A percentile compares a stretch with the other conserved stretches of the same genome.
Evolutionary conservation across 2,329 filamentous ascomycete genomes (phyloP).

Genomic region (Epicoccum sorghinum): DNA sequence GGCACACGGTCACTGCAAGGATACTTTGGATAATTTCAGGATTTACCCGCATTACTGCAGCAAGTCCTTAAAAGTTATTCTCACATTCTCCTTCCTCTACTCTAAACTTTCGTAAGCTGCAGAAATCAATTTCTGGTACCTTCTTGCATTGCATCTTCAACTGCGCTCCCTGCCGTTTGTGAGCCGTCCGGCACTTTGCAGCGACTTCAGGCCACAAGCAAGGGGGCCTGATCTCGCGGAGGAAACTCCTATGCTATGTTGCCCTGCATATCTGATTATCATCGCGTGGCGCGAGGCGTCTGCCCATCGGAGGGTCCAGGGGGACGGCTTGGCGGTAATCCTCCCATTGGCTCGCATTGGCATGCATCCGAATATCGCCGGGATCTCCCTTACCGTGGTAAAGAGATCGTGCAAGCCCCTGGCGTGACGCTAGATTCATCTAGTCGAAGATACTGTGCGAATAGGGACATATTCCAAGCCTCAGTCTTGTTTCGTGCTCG

Average conservation of each 20-base stretch:
- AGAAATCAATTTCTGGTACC: conserved; percentile 1
- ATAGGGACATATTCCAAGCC: not conserved
- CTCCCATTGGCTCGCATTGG: conserved; percentile 4
- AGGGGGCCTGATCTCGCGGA: not conserved
- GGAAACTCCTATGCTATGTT: not conserved
- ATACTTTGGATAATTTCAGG: not conserved
- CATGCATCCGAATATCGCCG: not conserved
- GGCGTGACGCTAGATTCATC: not conserved
- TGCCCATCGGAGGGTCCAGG: not conserved
- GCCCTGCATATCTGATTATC: conserved; percentile 1
- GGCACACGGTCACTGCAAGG: not conserved
- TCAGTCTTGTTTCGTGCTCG: not conserved
- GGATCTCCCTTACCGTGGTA: not conserved
- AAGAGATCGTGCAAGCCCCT: not conserved
- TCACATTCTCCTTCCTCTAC: not conserved
- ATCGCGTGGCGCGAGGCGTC: not conserved
- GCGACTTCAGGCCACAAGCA: not conserved
- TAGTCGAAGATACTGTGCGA: not conserved
- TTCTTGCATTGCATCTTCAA: conserved; percentile 1
- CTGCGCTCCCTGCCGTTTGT: not conserved
- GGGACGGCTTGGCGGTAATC: not conserved
- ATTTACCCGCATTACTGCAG: not conserved
- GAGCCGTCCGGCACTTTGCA: not conserved
- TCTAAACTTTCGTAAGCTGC: not conserved
- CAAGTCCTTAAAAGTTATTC: not conserved